These are phyloP conservation scores for Coniochaeta sp. DNA, from an alignment of 2,329 filamentous ascomycete genomes.

Conservation along the genomic window DNA sequence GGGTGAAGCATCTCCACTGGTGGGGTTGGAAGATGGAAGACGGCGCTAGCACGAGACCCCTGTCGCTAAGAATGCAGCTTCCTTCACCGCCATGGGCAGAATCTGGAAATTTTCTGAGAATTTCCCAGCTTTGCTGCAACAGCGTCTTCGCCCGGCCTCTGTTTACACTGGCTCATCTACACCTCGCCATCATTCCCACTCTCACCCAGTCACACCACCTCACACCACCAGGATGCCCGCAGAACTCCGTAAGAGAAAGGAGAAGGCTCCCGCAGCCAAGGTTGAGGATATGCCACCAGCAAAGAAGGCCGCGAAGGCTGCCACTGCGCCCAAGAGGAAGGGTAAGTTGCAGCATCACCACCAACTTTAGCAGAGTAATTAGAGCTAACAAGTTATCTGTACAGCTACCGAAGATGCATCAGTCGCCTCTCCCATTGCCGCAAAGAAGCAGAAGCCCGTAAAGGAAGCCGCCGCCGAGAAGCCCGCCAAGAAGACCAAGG, in stretches of 20 bases:
- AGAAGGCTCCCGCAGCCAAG: slow-evolving; percentile 10
- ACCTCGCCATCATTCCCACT: background rate
- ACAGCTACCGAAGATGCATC: slow-evolving; percentile 17
- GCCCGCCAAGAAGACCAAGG: slow-evolving; percentile 1
- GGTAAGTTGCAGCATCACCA: slow-evolving; percentile 7
- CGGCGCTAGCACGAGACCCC: too few species aligned
- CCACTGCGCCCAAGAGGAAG: slow-evolving; percentile 18
- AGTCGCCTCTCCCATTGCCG: slow-evolving; percentile 13
- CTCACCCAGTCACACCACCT: background rate
- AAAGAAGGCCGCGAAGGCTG: slow-evolving; percentile 9
- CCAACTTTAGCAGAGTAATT: background rate
- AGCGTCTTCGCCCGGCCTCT: background rate
- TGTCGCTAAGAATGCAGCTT: background rate
- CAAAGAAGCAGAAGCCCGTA: slow-evolving; percentile 20
- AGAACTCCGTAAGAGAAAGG: slow-evolving; percentile 18
- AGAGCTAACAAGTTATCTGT: background rate
- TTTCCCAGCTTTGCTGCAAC: background rate
- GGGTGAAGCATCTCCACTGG: too few species aligned
- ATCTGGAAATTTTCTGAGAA: slow-evolving; percentile 15
- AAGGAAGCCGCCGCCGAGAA: slow-evolving; percentile 8
- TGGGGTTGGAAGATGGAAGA: too few species aligned
- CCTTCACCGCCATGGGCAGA: slow-evolving; percentile 10
- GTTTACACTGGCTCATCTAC: background rate
- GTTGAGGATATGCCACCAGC: slow-evolving; percentile 3
- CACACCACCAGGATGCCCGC: slow-evolving; percentile 15